Evolutionary conservation across 306 rosid species (phyloP).

Genomic region (Sphenostylis stenocarpa): DNA sequence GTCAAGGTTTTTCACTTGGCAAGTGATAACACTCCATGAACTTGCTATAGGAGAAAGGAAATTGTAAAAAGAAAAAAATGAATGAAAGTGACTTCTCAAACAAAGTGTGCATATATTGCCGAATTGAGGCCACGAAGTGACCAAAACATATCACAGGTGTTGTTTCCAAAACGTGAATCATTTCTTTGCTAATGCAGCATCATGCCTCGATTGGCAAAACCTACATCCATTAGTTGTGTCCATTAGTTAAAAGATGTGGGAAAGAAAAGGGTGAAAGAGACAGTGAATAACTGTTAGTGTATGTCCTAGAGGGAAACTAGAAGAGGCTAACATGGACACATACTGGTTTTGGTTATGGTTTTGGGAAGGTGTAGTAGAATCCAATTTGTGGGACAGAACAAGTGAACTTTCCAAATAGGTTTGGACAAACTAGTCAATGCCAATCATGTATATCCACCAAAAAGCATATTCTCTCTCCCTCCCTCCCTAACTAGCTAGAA

Average conservation of each 20-base stretch:
- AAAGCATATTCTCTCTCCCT: conserved; percentile 42
- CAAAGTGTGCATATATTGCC: neutral
- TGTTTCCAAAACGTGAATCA: conserved; percentile 39
- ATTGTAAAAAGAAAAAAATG: neutral
- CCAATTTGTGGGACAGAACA: conserved; percentile 50
- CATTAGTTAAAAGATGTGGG: conserved; percentile 21
- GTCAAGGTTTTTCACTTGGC: neutral
- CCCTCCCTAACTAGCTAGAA: neutral
- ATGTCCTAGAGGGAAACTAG: conserved; percentile 9
- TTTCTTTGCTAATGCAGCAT: conserved; percentile 25
- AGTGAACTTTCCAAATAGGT: conserved; percentile 79
- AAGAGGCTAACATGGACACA: conserved; percentile 16
- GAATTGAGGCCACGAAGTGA: neutral
- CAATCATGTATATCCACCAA: conserved; percentile 74
- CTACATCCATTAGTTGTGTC: conserved; percentile 32
- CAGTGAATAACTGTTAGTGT: conserved; percentile 2
- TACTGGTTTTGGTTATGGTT: conserved; percentile 31
- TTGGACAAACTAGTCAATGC: conserved; percentile 91
- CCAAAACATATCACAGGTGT: conserved; percentile 4
- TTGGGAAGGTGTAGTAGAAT: conserved; percentile 46
- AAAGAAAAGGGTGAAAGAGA: conserved; percentile 22
- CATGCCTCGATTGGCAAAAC: conserved; percentile 38
- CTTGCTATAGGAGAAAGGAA: neutral
- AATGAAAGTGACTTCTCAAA: conserved; percentile 14
- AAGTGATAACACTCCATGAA: neutral